Evolutionary conservation across 2,329 filamentous ascomycete species (phyloP).

Genomic region (Colletotrichum kahawae): DNA sequence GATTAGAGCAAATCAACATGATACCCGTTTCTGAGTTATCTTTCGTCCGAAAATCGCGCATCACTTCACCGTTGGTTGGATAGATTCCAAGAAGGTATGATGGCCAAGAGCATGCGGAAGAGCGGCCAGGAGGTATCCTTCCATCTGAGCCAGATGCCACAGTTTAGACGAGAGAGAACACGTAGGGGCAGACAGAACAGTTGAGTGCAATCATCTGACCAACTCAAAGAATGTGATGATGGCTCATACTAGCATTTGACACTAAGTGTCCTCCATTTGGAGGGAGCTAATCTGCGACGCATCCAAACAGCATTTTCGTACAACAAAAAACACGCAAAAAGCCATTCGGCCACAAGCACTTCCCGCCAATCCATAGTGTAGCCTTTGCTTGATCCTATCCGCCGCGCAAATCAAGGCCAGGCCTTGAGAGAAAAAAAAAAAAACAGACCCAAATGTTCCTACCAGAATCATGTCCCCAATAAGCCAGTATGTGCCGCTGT

Average conservation of each 20-base stretch:
- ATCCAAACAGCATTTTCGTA: neutral
- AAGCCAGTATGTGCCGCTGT: constrained; percentile 21
- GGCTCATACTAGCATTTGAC: constrained; percentile 13
- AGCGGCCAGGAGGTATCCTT: neutral
- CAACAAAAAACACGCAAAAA: neutral
- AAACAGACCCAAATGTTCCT: neutral
- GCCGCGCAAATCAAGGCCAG: neutral
- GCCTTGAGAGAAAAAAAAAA: neutral
- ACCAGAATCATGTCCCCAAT: neutral
- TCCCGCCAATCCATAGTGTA: neutral
- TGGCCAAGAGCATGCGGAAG: neutral
- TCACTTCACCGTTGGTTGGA: neutral
- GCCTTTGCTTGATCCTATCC: neutral
- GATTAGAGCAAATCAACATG: constrained; percentile 1
- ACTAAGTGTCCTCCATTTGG: neutral
- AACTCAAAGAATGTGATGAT: neutral
- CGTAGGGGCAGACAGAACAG: neutral
- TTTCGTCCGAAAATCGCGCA: neutral
- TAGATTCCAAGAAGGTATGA: neutral
- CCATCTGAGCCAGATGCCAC: neutral
- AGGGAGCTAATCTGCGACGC: neutral
- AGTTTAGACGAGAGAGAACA: neutral
- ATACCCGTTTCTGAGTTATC: constrained; percentile 11
- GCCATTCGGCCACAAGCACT: neutral
- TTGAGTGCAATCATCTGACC: neutral